These are phyloP conservation scores for Pseudogymnoascus sp. DNA, from an alignment of 2,329 filamentous ascomycete genomes.

Conservation along the genomic window DNA sequence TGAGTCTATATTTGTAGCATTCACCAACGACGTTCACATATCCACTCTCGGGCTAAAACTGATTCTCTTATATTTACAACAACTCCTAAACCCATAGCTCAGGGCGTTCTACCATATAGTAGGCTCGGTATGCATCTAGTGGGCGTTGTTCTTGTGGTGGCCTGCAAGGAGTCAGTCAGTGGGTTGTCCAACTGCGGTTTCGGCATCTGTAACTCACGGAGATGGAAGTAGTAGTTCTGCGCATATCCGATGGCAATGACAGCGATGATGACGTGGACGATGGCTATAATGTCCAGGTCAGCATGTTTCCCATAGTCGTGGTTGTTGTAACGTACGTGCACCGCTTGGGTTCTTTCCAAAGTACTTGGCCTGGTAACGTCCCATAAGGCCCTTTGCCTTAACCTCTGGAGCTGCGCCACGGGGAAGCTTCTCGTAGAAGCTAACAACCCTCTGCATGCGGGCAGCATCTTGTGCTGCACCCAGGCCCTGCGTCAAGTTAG, in stretches of 20 bases:
- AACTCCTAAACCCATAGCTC: slow-evolving; percentile 6
- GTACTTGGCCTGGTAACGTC: slow-evolving; percentile 83
- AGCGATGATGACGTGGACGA: slow-evolving; percentile 75
- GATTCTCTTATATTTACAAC: slow-evolving; percentile 10
- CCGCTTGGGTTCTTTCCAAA: slow-evolving; percentile 89
- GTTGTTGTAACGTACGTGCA: slow-evolving; percentile 60
- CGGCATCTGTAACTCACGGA: slow-evolving; percentile 60
- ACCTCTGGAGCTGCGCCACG: slow-evolving; percentile 79
- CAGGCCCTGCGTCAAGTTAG: slow-evolving; percentile 61
- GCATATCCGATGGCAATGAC: slow-evolving; percentile 81
- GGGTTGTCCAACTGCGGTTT: background rate
- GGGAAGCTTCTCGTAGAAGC: slow-evolving; percentile 98
- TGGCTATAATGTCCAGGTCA: slow-evolving; percentile 46
- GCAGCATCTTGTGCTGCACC: slow-evolving; percentile 91
- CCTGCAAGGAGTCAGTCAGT: slow-evolving; percentile 45
- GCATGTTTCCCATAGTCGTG: background rate
- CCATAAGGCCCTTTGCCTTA: slow-evolving; percentile 73
- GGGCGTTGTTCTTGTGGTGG: slow-evolving; percentile 99
- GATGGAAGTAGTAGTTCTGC: slow-evolving; percentile 99
- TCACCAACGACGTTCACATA: background rate
- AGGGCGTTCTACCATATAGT: slow-evolving; percentile 7
- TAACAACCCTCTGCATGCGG: slow-evolving; percentile 96
- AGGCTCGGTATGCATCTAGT: slow-evolving; percentile 50
- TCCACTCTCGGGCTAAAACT: background rate
- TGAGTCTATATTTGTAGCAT: slow-evolving; percentile 7